Evolutionary conservation across 495 filamentous ascomycete genomes (phyloP).

Genomic region (Geoglossum glabrum): DNA sequence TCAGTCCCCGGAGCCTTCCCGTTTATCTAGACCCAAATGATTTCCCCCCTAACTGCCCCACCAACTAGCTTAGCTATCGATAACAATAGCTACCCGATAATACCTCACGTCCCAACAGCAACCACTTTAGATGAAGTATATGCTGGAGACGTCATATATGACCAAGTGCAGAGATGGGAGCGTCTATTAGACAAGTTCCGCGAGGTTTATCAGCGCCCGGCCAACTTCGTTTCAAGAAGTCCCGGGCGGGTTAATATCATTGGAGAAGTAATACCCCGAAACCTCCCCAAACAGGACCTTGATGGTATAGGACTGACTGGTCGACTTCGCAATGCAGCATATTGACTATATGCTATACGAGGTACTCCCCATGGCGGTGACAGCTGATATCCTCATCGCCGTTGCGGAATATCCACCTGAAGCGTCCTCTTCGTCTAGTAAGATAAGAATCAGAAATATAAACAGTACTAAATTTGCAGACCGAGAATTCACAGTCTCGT

Average conservation of each 20-base stretch:
- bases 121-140: conserved; percentile 47
- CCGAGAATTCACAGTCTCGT: conserved; percentile 53
- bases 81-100: background rate
- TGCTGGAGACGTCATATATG: conserved; percentile 33
- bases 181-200: conserved; percentile 50
- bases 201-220: conserved; percentile 42
- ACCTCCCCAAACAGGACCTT: background rate
- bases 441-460: conserved; percentile 56
- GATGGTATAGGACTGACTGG: background rate
- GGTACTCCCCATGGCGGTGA: conserved; percentile 87
- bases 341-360: conserved; percentile 97
- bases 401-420: conserved; percentile 38
- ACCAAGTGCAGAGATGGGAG: conserved; percentile 49
- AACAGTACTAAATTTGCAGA: conserved; percentile 53
- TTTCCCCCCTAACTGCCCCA: background rate
- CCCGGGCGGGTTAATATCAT: conserved; percentile 96
- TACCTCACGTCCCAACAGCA: conserved; percentile 19
- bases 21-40: too few relatives aligned
- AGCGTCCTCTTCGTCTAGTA: conserved; percentile 11
- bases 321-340: conserved; percentile 27
- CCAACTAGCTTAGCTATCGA: background rate
- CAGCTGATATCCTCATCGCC: conserved; percentile 73
- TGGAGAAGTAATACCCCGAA: conserved; percentile 38
- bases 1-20: too few relatives aligned
- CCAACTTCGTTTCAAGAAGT: conserved; percentile 73